A percentile compares a stretch with the other conserved stretches of the same genome.
phyloP scores from a whole-genome alignment of 1,139 yeast genomes.

The Arxiozyma bovina region DNA sequence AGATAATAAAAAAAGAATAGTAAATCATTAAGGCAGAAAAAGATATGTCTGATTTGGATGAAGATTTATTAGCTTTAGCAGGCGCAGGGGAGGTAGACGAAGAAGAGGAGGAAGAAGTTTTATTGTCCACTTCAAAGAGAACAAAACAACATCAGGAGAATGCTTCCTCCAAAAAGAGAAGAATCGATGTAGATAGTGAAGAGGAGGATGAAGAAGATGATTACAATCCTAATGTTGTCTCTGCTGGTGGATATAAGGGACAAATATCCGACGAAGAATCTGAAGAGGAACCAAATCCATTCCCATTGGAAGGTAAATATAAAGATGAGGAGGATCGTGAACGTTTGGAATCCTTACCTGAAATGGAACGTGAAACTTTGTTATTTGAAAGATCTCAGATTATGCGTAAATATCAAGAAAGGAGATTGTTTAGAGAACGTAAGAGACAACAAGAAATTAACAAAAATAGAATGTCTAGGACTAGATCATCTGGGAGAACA shows the following conservation, averaged over 20 bases:
- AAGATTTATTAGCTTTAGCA: slow-evolving; percentile 84
- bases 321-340: slow-evolving; percentile 73
- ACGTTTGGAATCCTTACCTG: slow-evolving; percentile 66
- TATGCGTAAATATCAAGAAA: slow-evolving; percentile 77
- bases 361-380: slow-evolving; percentile 82
- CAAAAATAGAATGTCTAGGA: slow-evolving; percentile 18
- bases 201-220: slow-evolving; percentile 31
- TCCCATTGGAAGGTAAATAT: slow-evolving; percentile 88
- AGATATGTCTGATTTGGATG: slow-evolving; percentile 58
- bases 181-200: slow-evolving; percentile 31
- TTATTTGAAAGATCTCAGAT: slow-evolving; percentile 89
- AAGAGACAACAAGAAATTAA: slow-evolving; percentile 36
- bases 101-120: slow-evolving; percentile 33
- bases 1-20: not conserved
- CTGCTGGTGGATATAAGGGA: slow-evolving; percentile 9
- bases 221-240: slow-evolving; percentile 27
- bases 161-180: slow-evolving; percentile 24
- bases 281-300: slow-evolving; percentile 50
- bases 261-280: slow-evolving; percentile 16
- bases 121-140: slow-evolving; percentile 23
- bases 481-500: slow-evolving; percentile 29
- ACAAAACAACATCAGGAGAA: slow-evolving; percentile 19
- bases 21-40: not conserved
- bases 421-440: slow-evolving; percentile 72
- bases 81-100: slow-evolving; percentile 49